phyloP scores from a whole-genome alignment of 2,329 filamentous ascomycete genomes.

The Xylaria sp. region DNA sequence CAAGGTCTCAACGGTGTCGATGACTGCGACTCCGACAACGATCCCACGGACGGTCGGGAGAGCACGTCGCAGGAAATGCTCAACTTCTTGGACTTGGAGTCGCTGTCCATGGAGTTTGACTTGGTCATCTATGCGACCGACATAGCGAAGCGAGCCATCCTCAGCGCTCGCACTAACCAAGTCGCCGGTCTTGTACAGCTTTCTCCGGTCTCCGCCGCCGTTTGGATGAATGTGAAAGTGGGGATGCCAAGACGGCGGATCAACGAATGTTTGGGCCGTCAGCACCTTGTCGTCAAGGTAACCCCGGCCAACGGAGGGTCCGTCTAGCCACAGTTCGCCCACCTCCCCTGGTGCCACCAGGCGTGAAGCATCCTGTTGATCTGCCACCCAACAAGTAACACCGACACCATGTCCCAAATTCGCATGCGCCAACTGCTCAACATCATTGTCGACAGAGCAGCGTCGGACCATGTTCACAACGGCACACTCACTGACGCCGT shows the following conservation, averaged over 20 bases:
- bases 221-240: slow-evolving; percentile 65
- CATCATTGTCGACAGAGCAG: background rate
- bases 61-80: slow-evolving; percentile 44
- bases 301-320: slow-evolving; percentile 52
- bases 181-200: slow-evolving; percentile 57
- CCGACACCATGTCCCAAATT: slow-evolving; percentile 19
- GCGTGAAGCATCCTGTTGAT: slow-evolving; percentile 44
- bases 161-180: slow-evolving; percentile 27
- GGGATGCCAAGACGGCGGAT: slow-evolving; percentile 52
- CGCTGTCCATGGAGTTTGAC: slow-evolving; percentile 62
- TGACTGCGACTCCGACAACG: slow-evolving; percentile 57
- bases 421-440: background rate
- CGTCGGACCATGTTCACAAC: slow-evolving; percentile 15
- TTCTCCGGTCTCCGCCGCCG: background rate
- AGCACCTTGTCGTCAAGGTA: slow-evolving; percentile 54
- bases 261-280: slow-evolving; percentile 52
- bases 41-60: slow-evolving; percentile 52
- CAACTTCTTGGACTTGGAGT: slow-evolving; percentile 59
- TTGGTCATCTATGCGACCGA: slow-evolving; percentile 60
- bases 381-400: slow-evolving; percentile 51
- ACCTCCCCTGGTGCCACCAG: slow-evolving; percentile 50
- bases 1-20: slow-evolving; percentile 1
- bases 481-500: slow-evolving; percentile 33
- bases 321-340: slow-evolving; percentile 55
- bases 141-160: slow-evolving; percentile 54